Evolutionary conservation across 2,329 filamentous ascomycete genomes (phyloP).

Genomic region (Fusarium sp.): DNA sequence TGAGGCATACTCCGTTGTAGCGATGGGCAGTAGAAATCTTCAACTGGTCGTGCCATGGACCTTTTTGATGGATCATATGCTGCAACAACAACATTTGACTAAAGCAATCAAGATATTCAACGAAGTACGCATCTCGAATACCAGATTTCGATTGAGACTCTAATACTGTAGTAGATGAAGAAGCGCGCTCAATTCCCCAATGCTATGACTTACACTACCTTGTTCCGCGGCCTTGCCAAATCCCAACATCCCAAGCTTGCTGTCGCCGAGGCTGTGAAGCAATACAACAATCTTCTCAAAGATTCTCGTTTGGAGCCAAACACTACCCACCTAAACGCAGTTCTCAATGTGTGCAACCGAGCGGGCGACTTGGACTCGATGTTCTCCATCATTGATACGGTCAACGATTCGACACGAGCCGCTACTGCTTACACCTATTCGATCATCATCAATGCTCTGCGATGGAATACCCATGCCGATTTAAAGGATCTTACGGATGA

Average conservation of each 20-base stretch:
- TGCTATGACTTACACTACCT: constrained; percentile 82
- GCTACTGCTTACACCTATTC: constrained; percentile 81
- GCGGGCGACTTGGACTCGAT: constrained; percentile 82
- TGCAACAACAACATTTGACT: constrained; percentile 69
- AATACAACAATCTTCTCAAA: constrained; percentile 80
- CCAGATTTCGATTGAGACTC: not conserved
- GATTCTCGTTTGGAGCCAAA: constrained; percentile 74
- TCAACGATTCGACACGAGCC: constrained; percentile 71
- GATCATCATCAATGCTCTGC: constrained; percentile 82
- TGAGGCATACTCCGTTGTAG: constrained; percentile 75
- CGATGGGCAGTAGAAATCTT: constrained; percentile 72
- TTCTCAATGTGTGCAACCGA: constrained; percentile 82
- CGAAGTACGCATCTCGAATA: constrained; percentile 62
- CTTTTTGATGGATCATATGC: constrained; percentile 77
- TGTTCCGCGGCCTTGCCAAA: constrained; percentile 79
- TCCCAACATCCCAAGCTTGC: constrained; percentile 68
- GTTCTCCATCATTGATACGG: constrained; percentile 78
- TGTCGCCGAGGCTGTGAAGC: constrained; percentile 74
- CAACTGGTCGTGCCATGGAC: constrained; percentile 87
- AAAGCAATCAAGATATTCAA: constrained; percentile 86
- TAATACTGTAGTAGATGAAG: constrained; percentile 77
- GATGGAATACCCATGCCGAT: constrained; percentile 49
- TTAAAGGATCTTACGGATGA: constrained; percentile 44
- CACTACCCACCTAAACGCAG: constrained; percentile 87
- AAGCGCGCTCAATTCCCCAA: constrained; percentile 87